Evolutionary conservation across 352 stramenopile species (phyloP).

Genomic region (Phytophthora constricta): DNA sequence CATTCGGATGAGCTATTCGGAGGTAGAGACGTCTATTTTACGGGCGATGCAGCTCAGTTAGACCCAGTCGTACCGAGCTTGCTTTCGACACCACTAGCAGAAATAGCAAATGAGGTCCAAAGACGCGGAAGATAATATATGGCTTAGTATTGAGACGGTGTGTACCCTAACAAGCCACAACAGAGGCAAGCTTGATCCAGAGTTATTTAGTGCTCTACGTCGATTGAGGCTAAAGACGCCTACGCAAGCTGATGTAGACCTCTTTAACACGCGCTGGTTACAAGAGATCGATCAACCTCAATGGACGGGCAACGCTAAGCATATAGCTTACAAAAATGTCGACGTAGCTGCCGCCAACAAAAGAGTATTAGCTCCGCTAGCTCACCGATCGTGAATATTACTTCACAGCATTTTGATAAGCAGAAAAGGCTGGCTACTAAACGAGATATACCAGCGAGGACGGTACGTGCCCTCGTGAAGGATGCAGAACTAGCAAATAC

Average conservation of each 20-base stretch:
- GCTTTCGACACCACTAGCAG: background rate
- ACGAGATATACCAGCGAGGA: background rate
- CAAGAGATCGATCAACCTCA: background rate
- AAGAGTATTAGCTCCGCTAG: background rate
- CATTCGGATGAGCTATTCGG: background rate
- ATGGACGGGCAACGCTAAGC: background rate
- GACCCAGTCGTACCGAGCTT: background rate
- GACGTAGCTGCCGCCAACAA: background rate
- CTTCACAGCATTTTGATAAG: constrained; percentile 1
- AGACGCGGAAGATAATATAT: constrained; percentile 1
- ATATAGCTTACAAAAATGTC: background rate
- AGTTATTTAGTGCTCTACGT: background rate
- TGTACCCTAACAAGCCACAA: background rate
- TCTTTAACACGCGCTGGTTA: background rate
- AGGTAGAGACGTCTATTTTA: background rate
- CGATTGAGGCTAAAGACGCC: background rate
- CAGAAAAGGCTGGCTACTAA: background rate
- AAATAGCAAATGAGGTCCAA: background rate
- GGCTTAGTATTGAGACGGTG: background rate
- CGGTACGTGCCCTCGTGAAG: background rate
- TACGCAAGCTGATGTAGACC: background rate
- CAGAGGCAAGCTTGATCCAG: background rate
- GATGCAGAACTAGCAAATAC: background rate
- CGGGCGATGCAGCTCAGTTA: background rate
- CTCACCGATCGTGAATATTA: background rate